Conservation (phyloP, 139 green algal species). For the Ettlia oleoabundans region DNA sequence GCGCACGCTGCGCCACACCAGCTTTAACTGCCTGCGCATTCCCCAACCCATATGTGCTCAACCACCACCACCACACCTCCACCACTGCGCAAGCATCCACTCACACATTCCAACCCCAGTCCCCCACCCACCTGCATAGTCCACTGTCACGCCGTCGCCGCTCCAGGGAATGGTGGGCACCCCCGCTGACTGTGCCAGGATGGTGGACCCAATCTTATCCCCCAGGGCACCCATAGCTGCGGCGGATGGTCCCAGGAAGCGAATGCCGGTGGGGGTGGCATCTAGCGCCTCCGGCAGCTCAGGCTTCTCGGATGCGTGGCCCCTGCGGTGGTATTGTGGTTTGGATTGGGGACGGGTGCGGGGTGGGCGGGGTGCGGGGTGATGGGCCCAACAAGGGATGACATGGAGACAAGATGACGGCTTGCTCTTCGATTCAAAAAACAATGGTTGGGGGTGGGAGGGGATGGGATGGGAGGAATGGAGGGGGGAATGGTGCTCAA, state of each 20-base stretch:
- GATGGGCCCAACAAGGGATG: not conserved
- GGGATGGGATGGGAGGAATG: too few species aligned
- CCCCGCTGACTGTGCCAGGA: conserved; percentile 92
- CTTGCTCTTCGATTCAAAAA: too few species aligned
- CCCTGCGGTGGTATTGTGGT: conserved; percentile 78
- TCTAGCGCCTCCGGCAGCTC: conserved; percentile 86
- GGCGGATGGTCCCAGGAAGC: conserved; percentile 90
- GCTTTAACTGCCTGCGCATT: too few species aligned
- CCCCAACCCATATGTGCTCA: too few species aligned
- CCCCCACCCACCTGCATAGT: conserved; percentile 50
- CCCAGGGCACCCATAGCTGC: conserved; percentile 93
- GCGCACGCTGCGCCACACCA: too few species aligned
- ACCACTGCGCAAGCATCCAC: not conserved
- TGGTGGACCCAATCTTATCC: conserved; percentile 95
- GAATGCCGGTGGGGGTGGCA: conserved; percentile 67
- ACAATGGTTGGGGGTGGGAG: not conserved
- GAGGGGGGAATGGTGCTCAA: too few species aligned
- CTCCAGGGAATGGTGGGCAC: conserved; percentile 89
- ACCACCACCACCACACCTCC: too few species aligned
- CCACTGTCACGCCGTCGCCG: conserved; percentile 77
- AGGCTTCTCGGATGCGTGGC: conserved; percentile 96
- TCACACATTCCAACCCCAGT: not conserved
- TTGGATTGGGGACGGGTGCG: too few species aligned
- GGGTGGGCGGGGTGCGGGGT: not conserved
- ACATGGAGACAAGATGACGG: too few species aligned